Evolutionary conservation across 2,329 filamentous ascomycete species (phyloP).

Genomic region (Amesomyces nigricolor): DNA sequence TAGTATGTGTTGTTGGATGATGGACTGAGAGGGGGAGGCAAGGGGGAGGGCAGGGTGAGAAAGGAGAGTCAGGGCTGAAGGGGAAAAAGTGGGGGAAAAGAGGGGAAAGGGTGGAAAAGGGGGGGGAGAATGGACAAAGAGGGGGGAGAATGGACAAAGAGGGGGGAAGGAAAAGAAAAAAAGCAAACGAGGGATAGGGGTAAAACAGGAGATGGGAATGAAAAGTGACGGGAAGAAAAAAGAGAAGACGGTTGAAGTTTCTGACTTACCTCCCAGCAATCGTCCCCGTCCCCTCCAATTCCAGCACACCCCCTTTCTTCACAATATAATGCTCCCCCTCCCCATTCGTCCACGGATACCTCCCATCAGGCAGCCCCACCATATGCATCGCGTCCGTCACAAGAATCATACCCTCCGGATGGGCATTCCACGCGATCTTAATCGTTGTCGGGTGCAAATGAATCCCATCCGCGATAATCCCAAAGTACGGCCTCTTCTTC

Average conservation of each 20-base stretch:
- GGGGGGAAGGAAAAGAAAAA: too few species aligned
- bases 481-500: slow-evolving; percentile 65
- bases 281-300: slow-evolving; percentile 70
- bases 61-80: too few species aligned
- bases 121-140: too few species aligned
- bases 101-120: too few species aligned
- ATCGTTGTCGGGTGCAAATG: slow-evolving; percentile 84
- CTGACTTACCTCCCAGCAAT: slow-evolving; percentile 66
- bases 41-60: too few species aligned
- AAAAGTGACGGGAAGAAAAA: background rate
- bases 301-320: slow-evolving; percentile 65
- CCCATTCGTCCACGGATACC: slow-evolving; percentile 80
- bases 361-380: slow-evolving; percentile 75
- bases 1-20: background rate
- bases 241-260: too few species aligned
- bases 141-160: too few species aligned
- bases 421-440: slow-evolving; percentile 82
- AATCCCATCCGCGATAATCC: slow-evolving; percentile 84
- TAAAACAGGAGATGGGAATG: too few species aligned
- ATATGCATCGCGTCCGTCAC: slow-evolving; percentile 92
- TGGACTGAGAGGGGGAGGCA: background rate
- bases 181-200: too few species aligned
- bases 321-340: slow-evolving; percentile 52
- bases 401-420: slow-evolving; percentile 78
- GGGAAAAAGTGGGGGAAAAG: too few species aligned